phyloP scores from a whole-genome alignment of 345 rosid genomes.

The Acer campestre region DNA sequence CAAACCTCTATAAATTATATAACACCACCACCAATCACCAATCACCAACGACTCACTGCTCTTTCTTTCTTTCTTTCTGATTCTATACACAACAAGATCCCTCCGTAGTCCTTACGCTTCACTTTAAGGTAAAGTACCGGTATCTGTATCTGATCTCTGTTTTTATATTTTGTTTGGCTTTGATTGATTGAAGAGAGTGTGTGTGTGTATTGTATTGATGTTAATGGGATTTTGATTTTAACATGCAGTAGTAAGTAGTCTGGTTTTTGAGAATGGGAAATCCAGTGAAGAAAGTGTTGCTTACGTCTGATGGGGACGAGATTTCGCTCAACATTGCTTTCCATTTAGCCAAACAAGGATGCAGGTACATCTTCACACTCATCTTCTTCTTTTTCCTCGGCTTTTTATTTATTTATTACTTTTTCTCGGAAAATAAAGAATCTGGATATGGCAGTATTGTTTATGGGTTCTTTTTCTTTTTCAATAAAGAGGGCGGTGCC shows the following conservation, averaged over 20 bases:
- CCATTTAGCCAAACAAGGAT: constrained; percentile 72
- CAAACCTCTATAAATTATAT: too few relatives aligned
- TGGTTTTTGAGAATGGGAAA: constrained; percentile 39
- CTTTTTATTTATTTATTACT: neutral
- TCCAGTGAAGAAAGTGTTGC: constrained; percentile 67
- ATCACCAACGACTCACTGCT: too few relatives aligned
- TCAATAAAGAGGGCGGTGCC: too few relatives aligned
- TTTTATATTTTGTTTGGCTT: neutral
- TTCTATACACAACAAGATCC: too few relatives aligned
- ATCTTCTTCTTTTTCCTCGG: neutral
- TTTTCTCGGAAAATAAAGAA: neutral
- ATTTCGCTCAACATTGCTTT: constrained; percentile 68
- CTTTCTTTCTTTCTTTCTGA: too few relatives aligned
- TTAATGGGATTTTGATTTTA: neutral
- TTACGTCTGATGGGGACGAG: constrained; percentile 80
- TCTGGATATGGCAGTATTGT: neutral
- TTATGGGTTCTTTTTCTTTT: neutral
- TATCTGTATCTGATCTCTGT: neutral
- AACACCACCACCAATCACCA: too few relatives aligned
- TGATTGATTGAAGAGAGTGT: neutral
- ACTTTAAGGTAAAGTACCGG: neutral
- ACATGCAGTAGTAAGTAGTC: neutral
- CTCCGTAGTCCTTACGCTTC: too few relatives aligned
- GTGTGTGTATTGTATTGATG: neutral
- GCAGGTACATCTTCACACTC: constrained; percentile 53